These are phyloP conservation scores for Cardiospermum halicacabum DNA, from an alignment of 345 rosid genomes.

Conservation along the genomic window DNA sequence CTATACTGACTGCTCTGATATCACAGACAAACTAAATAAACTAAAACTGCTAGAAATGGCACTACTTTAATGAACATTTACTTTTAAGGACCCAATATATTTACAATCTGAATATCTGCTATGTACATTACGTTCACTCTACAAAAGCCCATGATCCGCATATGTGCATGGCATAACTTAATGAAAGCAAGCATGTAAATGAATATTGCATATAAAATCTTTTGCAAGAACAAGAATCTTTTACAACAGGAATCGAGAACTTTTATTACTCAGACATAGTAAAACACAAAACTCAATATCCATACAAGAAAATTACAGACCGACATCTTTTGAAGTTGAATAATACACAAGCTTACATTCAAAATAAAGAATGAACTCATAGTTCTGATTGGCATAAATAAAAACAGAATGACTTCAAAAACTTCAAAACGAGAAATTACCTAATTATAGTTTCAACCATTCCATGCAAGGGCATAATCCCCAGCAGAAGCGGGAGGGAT, in stretches of 20 bases:
- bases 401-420: background rate
- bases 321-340: background rate
- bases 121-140: too few relatives aligned
- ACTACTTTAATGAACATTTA: too few relatives aligned
- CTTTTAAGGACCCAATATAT: too few relatives aligned
- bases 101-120: too few relatives aligned
- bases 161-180: too few relatives aligned
- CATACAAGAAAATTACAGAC: background rate
- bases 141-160: too few relatives aligned
- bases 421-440: background rate
- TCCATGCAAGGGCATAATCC: constrained; percentile 93
- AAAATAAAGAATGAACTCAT: background rate
- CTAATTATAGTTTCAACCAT: constrained; percentile 61
- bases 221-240: background rate
- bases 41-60: too few relatives aligned
- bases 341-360: background rate
- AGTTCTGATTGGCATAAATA: background rate
- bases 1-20: too few relatives aligned
- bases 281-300: background rate
- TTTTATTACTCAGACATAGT: background rate
- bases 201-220: background rate
- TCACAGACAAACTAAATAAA: too few relatives aligned
- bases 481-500: constrained; percentile 88
- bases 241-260: background rate
- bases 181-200: too few relatives aligned